Evolutionary conservation across 2,329 filamentous ascomycete species (phyloP).

Genomic region (Venturiaceae sp.): DNA sequence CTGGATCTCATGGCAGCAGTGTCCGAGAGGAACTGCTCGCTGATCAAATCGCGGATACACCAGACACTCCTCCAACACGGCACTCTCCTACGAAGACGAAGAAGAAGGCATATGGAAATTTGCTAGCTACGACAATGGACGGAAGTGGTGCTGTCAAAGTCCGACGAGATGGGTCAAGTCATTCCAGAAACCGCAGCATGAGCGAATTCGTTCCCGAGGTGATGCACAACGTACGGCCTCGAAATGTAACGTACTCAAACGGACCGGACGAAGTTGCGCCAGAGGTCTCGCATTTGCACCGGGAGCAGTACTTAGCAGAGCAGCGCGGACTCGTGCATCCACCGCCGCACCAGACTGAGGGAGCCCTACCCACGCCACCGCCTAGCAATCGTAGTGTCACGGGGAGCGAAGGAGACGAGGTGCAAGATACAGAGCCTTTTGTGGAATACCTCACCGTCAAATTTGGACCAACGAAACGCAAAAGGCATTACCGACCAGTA

Average conservation of each 20-base stretch:
- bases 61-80: constrained; percentile 21
- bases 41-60: constrained; percentile 13
- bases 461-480: constrained; percentile 56
- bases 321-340: constrained; percentile 57
- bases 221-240: constrained; percentile 53
- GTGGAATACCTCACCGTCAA: constrained; percentile 32
- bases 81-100: constrained; percentile 26
- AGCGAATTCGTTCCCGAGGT: constrained; percentile 80
- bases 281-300: constrained; percentile 38
- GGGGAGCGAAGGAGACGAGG: constrained; percentile 44
- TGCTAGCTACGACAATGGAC: constrained; percentile 31
- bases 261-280: constrained; percentile 5
- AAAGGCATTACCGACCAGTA: constrained; percentile 72
- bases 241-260: constrained; percentile 59
- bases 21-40: constrained; percentile 5
- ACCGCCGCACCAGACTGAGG: not conserved
- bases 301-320: constrained; percentile 73
- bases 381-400: constrained; percentile 56
- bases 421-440: constrained; percentile 28
- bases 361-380: constrained; percentile 61
- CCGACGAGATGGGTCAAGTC: not conserved
- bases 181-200: constrained; percentile 58
- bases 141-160: not conserved
- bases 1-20: constrained; percentile 15
- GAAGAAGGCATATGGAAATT: constrained; percentile 37